Evolutionary conservation across 192 early-diverging fungal genomes (phyloP), one percentile per base, ranked within the genome.

Genomic region (Entomortierella chlamydospora): DNA sequence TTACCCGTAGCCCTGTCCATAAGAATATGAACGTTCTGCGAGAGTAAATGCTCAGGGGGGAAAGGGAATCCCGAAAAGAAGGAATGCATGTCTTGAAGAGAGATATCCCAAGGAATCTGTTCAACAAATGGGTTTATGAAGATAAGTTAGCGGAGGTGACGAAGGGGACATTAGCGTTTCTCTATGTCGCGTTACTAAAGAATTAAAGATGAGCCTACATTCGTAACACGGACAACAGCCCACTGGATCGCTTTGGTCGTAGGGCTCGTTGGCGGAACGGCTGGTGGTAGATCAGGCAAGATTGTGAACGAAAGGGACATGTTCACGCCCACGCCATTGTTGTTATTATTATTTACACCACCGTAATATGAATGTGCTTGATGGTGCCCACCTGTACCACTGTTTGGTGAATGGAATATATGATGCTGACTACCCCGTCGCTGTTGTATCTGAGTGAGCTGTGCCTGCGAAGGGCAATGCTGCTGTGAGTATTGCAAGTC

Each of bases 61-160:
- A 81, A 57, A 28, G 82, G 83, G 2, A 78, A 56, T 37, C 82
- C 67, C 11, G 77, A 60, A 41, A 89, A 84, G 57, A 89, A 87
- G 5, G 55, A 43, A 11, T 45, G 61, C 49, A 89, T 82, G 54
- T 89, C 88, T 30, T 83, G 80, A 53, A 85, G 72, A 22, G 88
- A 89, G 26, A 87, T 73, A 68, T 89, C 88, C 88, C 88, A 89
- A n/a, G 88, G 88, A 28, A 89, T 89, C 83, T 84, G 54, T 49
- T 39, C 56, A 15, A 13, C 6, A 29, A 39, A n/a, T 47, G 30
- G 41, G 18, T 26, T 20, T n/a, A 15, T n/a, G 41, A n/a, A 45
- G 0, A 37, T 6, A 61, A 28, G 34, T 54, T n/a, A n/a, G n/a
- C n/a, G n/a, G n/a, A n/a, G n/a, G n/a, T n/a, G n/a, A n/a, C n/a